Conservation (phyloP, 768 basidiomycete species). For the Psilocybe azurescens region DNA sequence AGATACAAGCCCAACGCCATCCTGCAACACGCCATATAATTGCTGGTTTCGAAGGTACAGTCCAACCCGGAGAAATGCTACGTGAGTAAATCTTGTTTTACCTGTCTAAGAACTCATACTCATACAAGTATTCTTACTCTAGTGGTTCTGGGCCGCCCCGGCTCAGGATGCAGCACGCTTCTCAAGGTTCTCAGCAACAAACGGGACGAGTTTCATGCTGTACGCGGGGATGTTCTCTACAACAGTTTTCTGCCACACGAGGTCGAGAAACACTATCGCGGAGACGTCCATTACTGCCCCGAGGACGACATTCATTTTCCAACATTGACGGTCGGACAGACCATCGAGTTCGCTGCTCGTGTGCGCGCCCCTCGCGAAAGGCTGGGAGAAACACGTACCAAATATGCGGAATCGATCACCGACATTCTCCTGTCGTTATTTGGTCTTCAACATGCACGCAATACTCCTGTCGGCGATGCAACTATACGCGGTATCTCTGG, state of each 20-base stretch:
- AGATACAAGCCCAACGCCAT: slow-evolving; percentile 54
- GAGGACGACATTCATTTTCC: slow-evolving; percentile 91
- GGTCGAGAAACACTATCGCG: slow-evolving; percentile 68
- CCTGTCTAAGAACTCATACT: slow-evolving; percentile 37
- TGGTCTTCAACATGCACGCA: slow-evolving; percentile 73
- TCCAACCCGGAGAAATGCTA: slow-evolving; percentile 79
- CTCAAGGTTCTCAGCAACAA: slow-evolving; percentile 84
- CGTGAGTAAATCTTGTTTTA: slow-evolving; percentile 46
- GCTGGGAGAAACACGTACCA: slow-evolving; percentile 39
- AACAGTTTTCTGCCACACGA: slow-evolving; percentile 74
- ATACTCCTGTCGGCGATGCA: slow-evolving; percentile 81
- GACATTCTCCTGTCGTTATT: slow-evolving; percentile 71
- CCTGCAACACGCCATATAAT: slow-evolving; percentile 71
- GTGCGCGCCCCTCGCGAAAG: slow-evolving; percentile 70
- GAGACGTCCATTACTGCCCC: slow-evolving; percentile 81
- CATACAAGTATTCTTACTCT: neutral
- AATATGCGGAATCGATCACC: slow-evolving; percentile 44
- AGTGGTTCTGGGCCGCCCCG: slow-evolving; percentile 88
- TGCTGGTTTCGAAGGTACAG: slow-evolving; percentile 66
- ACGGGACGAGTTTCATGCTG: slow-evolving; percentile 65
- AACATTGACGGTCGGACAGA: slow-evolving; percentile 80
- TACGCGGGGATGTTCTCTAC: slow-evolving; percentile 77
- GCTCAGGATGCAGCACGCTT: slow-evolving; percentile 84
- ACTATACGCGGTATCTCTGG: slow-evolving; percentile 76
- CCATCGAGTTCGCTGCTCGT: slow-evolving; percentile 70